Evolutionary conservation across 179 eudicot species (phyloP), one percentile per base, ranked within the genome.

Genomic region (Silene noctiflora): DNA sequence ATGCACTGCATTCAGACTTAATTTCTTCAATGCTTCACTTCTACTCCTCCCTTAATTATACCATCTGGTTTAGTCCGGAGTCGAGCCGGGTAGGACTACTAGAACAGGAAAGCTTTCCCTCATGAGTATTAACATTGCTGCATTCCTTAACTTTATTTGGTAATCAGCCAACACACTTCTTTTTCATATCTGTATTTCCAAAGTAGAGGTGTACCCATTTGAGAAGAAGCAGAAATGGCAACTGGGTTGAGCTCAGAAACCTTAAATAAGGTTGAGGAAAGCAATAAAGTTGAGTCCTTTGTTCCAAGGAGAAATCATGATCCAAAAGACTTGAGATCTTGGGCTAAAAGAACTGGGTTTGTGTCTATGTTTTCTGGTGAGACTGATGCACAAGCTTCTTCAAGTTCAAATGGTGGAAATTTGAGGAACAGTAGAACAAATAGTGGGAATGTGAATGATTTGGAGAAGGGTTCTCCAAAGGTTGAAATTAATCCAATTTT

Each of bases 311-410:
- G 77, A 78, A 87, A 89, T 64, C 89, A 91, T 81, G 89, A 89
- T 75, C 96, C 98, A 14, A 89, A 77, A 81, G 94, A 91, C 80
- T 86, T 93, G 85, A 87, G 79, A 85, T 87, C 96, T 85, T 91
- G 98, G 98, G 98, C 98, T 44, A 93, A 93, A 81, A 88, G 85
- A 77, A 93, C 98, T 72, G 98, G 98, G 55, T 93, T 93, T 81
- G 96, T 91, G 53, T 93, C 98, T 25, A 77, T 81, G 42, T 84
- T 88, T 29, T 92, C 97, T 48, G 89, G 87, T 35, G 96, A 92
- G 74, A 76, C 84, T 48, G 61, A 59, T 73, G 76, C 67, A 53
- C 69, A 75, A 17, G 72, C 82, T 68, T 78, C 71, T 53, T 78
- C 80, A 13, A 82, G 84, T 77, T 83, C 83, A 67, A 78, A 73